Percentiles rank a stretch among this genome's conserved stretches.
Evolutionary conservation across 2,329 filamentous ascomycete species (phyloP).

Genomic region (Ophiostoma sp.): DNA sequence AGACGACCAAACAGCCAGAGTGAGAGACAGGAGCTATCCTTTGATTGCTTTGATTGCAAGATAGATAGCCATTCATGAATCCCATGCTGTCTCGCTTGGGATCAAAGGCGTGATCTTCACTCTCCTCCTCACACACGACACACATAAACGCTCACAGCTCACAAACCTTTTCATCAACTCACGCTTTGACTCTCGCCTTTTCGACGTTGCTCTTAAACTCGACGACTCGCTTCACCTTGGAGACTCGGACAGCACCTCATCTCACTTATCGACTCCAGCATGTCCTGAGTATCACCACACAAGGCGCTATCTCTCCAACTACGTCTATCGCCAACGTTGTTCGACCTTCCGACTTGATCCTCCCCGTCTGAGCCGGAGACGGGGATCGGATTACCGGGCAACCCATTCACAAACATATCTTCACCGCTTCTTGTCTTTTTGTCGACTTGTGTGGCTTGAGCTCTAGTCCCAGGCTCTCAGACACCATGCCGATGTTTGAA

Average conservation of each 20-base stretch:
- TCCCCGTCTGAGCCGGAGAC: slow-evolving; percentile 20
- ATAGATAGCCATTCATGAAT: not conserved
- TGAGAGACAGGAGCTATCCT: not conserved
- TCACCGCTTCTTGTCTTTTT: too few relatives aligned
- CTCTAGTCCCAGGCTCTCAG: not conserved
- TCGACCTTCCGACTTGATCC: not conserved
- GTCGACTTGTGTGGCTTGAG: not conserved
- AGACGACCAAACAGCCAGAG: not conserved
- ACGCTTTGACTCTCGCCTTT: not conserved
- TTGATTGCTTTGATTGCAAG: not conserved
- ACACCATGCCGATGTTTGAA: slow-evolving; percentile 60
- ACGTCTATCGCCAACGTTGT: not conserved
- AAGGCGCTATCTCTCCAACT: not conserved
- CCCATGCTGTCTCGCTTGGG: not conserved
- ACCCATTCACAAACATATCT: not conserved
- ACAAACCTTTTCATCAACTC: not conserved
- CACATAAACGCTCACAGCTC: not conserved
- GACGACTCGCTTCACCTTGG: not conserved
- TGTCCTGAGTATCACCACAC: not conserved
- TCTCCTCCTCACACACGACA: not conserved
- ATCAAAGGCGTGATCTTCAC: slow-evolving; percentile 1
- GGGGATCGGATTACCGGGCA: slow-evolving; percentile 4
- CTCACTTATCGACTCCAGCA: not conserved
- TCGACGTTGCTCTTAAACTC: not conserved
- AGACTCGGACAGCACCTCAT: not conserved